Evolutionary conservation across 176 grass and related monocot species (phyloP), one percentile per base, ranked within the genome.

Genomic region (Thalia dealbata): DNA sequence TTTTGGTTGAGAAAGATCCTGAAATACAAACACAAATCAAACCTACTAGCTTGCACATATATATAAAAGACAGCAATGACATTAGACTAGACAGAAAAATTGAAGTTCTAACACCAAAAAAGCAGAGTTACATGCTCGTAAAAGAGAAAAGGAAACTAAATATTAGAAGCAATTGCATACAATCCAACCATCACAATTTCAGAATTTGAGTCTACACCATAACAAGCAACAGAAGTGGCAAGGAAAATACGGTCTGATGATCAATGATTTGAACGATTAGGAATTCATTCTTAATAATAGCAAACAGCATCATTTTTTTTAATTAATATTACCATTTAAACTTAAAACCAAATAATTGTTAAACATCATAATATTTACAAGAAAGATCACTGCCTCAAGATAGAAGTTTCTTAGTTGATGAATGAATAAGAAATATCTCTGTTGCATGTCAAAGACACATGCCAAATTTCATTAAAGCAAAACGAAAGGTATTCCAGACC

Each of bases 1-100:
- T 35, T 87, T 99, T 50, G 87, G 81, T 52, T 91, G 90, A 51
- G 87, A 85, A 82, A 99, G 78, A 83, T 95, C 95, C 90, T 99
- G 87, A 59, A 50, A 81, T 77, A 74, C 55, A 78, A 38, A 81
- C 55, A 45, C 67, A 44, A 75, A 73, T 71, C 71, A 84, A 75
- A 10, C 3, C 45, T 48, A 21, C 3, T 8, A 45, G 32, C 6
- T 10, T 14, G 41, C 9, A 46, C 2, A 14, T 14, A 10, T 58
- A 58, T 58, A 58, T 8, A 58, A 23, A 58, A 58, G 19, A 19
- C 15, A 58, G 54, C 54, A 48, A 48, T 58, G 54, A n/a, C 16
- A 7, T n/a, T 15, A 56, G 5, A 58, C 18, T 5, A n/a, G 21
- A 48, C 4, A 48, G 11, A 13, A 48, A 48, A 48, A 48, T 0